A percentile compares a stretch with the other conserved stretches of the same genome.
Conservation (phyloP, 768 basidiomycete species). For the Leucocoprinus birnbaumii region DNA sequence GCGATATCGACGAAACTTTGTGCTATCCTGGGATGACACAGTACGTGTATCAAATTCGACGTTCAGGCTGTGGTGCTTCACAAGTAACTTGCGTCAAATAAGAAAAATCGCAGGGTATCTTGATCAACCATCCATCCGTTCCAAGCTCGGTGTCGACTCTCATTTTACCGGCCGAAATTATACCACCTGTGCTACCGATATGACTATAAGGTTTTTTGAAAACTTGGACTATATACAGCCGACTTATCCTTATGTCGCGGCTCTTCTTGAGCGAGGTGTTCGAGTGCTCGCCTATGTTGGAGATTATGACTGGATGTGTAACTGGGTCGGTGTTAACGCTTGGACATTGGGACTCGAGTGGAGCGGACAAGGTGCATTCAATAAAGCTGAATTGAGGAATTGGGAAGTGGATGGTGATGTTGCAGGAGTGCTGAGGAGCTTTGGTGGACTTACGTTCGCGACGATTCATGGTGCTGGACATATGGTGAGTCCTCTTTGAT, state of each 20-base stretch:
- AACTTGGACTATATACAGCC: slow-evolving; percentile 42
- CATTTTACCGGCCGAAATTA: slow-evolving; percentile 28
- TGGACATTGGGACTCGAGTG: slow-evolving; percentile 74
- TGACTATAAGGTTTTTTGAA: slow-evolving; percentile 44
- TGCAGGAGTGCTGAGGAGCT: slow-evolving; percentile 33
- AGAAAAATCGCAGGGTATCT: slow-evolving; percentile 65
- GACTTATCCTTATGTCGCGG: slow-evolving; percentile 55
- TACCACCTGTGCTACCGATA: slow-evolving; percentile 30
- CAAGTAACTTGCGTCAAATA: background rate
- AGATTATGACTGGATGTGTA: slow-evolving; percentile 73
- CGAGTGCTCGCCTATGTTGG: slow-evolving; percentile 71
- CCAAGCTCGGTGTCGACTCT: slow-evolving; percentile 60
- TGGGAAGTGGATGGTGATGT: slow-evolving; percentile 56
- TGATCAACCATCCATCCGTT: slow-evolving; percentile 49
- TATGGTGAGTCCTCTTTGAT: slow-evolving; percentile 41
- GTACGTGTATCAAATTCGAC: slow-evolving; percentile 30
- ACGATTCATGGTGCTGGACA: slow-evolving; percentile 72
- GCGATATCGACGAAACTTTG: slow-evolving; percentile 40
- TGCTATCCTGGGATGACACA: slow-evolving; percentile 45
- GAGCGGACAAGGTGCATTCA: slow-evolving; percentile 54
- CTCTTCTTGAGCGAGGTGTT: slow-evolving; percentile 70
- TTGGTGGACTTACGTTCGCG: slow-evolving; percentile 58
- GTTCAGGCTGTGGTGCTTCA: background rate
- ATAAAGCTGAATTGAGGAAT: slow-evolving; percentile 38
- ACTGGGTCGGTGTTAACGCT: slow-evolving; percentile 70